Percentiles rank a stretch among this genome's conserved stretches.
Evolutionary conservation across 352 stramenopile genomes (phyloP).

Genomic region (Pythium insidiosum): DNA sequence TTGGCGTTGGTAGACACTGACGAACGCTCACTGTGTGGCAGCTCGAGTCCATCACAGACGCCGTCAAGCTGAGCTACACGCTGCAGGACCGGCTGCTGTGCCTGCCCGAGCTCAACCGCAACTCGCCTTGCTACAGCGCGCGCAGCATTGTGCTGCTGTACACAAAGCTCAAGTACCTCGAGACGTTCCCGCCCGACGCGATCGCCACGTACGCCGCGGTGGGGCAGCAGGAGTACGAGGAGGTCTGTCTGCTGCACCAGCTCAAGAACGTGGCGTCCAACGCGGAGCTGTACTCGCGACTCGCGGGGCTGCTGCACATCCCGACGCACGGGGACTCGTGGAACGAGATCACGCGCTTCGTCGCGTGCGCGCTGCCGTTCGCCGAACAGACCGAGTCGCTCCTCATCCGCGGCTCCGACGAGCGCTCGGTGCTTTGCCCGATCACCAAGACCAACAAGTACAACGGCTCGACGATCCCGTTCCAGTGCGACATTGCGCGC

Average conservation of each 20-base stretch:
- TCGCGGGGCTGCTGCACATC: constrained; percentile 61
- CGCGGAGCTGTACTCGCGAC: constrained; percentile 50
- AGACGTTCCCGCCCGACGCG: constrained; percentile 52
- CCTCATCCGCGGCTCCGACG: constrained; percentile 77
- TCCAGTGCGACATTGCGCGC: constrained; percentile 50
- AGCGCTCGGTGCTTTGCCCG: constrained; percentile 71
- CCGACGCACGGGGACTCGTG: constrained; percentile 62
- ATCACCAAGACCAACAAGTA: constrained; percentile 85
- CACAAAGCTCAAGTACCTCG: constrained; percentile 80
- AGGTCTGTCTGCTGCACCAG: constrained; percentile 60
- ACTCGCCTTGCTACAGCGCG: constrained; percentile 73
- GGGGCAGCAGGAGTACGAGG: constrained; percentile 44
- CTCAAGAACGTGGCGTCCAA: constrained; percentile 47
- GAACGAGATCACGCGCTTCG: constrained; percentile 75
- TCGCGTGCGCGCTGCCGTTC: constrained; percentile 64
- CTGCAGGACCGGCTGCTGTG: constrained; percentile 70
- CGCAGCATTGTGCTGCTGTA: constrained; percentile 73
- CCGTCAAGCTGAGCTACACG: constrained; percentile 49
- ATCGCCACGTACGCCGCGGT: constrained; percentile 48
- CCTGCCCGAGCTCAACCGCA: constrained; percentile 69
- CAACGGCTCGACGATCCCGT: constrained; percentile 72
- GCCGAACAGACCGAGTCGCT: constrained; percentile 81
- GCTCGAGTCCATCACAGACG: constrained; percentile 42
- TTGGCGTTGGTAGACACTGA: too few relatives aligned
- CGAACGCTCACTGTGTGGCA: too few relatives aligned